Base-by-base conservation (phyloP, 1,139 yeast genomes). In the Candida anutae region DNA sequence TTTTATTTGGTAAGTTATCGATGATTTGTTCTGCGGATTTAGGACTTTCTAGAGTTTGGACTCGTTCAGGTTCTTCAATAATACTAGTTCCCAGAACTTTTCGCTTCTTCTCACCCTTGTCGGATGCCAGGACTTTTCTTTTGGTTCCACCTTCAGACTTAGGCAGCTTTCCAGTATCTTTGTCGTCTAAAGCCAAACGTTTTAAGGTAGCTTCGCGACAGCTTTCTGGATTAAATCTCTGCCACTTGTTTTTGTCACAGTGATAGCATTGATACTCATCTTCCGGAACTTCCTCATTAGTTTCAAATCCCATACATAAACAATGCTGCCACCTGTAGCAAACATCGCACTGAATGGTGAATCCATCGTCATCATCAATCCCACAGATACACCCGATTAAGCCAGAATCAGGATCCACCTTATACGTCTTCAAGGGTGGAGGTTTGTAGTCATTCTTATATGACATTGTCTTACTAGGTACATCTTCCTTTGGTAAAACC, bases 291-390 rank as follows among this genome's bases (percentile, higher is more conserved):
- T 79, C 77, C 19, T 74, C 81, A 33, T 72, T 77, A 27, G 79
- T 71, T 28, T 64, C 66, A 39, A 81, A 83, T 6, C 82, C 83
- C 73, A 84, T 85, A 55, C 97, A 88, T 15, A 74, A 65, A 25
- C 94, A 88, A 56, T 88, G 97, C 49, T 87, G 95, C 96, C 96
- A 88, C 37, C 95, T 74, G 53, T 73, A 79, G 52, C 97, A 88
- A 26, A 74, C 69, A 49, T 87, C 95, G 58, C 97, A 88, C 52
- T 87, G 96, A 35, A 88, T 82, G 1, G 96, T 87, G 50, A 84
- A 85, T 1, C 96, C 96, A 48, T 88, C 97, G 52, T 88, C 97
- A 39, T 88, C 95, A 32, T 78, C 85, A 39, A 69, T 76, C 1
- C 78, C 88, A 60, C 98, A 88, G 4, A 88, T 74, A 56, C 98